phyloP scores from a whole-genome alignment of 2,329 filamentous ascomycete genomes.

The Calonectria hawksworthii region DNA sequence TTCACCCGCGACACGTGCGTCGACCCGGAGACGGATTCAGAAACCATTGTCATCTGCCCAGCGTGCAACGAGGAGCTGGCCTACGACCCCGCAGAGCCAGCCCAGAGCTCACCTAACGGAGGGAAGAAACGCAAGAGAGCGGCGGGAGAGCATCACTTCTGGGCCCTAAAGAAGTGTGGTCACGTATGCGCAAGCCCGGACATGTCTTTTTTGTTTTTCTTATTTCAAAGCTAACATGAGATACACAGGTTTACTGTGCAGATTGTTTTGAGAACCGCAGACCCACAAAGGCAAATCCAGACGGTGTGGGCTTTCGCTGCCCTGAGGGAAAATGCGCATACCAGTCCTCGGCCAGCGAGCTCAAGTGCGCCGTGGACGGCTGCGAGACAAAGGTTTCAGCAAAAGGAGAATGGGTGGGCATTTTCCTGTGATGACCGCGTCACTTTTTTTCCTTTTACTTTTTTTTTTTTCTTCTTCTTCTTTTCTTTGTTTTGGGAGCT shows the following conservation, averaged over 20 bases:
- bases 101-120: slow-evolving; percentile 33
- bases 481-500: not conserved
- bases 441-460: not conserved
- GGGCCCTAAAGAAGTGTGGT: slow-evolving; percentile 91
- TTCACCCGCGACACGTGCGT: slow-evolving; percentile 80
- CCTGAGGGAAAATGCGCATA: slow-evolving; percentile 46
- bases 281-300: slow-evolving; percentile 51
- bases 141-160: slow-evolving; percentile 84
- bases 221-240: slow-evolving; percentile 15
- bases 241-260: slow-evolving; percentile 71
- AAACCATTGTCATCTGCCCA: slow-evolving; percentile 84
- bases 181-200: slow-evolving; percentile 74
- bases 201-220: not conserved
- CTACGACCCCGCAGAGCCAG: slow-evolving; percentile 69
- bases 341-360: slow-evolving; percentile 45
- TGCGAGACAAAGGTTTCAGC: slow-evolving; percentile 67
- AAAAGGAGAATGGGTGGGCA: slow-evolving; percentile 73
- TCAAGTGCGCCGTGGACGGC: slow-evolving; percentile 69
- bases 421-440: slow-evolving; percentile 63
- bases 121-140: slow-evolving; percentile 61
- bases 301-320: slow-evolving; percentile 56
- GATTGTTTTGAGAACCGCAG: slow-evolving; percentile 71
- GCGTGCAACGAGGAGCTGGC: slow-evolving; percentile 89
- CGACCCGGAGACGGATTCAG: slow-evolving; percentile 63
- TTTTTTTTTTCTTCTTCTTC: not conserved